A percentile compares a stretch with the other conserved stretches of the same genome.
phyloP scores from a whole-genome alignment of 2,329 filamentous ascomycete species.

The Aureobasidium sp. region DNA sequence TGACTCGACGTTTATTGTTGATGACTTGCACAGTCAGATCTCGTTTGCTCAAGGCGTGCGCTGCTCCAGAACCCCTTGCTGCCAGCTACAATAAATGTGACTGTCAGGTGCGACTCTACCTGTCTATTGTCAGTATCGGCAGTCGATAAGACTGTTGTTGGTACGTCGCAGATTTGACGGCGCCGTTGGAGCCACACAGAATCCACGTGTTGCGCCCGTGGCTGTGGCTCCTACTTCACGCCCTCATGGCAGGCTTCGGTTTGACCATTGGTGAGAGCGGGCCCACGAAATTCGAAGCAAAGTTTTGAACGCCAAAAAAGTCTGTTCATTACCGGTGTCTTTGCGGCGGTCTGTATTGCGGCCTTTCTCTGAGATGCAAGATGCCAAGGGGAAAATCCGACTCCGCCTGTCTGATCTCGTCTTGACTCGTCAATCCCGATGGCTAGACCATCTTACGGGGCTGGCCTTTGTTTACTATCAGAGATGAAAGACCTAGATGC shows the following conservation, averaged over 20 bases:
- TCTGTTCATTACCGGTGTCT: slow-evolving; percentile 5
- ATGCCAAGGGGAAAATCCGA: not conserved
- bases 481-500: not conserved
- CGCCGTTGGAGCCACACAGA: slow-evolving; percentile 2
- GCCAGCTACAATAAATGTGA: not conserved
- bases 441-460: not conserved
- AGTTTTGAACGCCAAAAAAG: slow-evolving; percentile 6
- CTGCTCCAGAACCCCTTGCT: not conserved
- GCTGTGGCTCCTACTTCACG: slow-evolving; percentile 1
- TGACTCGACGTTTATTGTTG: slow-evolving; percentile 1
- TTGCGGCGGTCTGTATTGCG: not conserved
- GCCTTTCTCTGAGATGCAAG: not conserved
- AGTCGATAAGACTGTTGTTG: slow-evolving; percentile 11
- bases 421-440: not conserved
- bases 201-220: slow-evolving; percentile 7
- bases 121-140: slow-evolving; percentile 2
- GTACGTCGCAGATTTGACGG: not conserved
- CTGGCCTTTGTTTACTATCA: not conserved
- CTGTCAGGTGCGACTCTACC: not conserved
- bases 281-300: not conserved
- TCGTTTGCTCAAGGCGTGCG: not conserved
- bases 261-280: not conserved
- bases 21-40: slow-evolving; percentile 1
- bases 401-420: not conserved
- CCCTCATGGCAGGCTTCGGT: slow-evolving; percentile 1